Base-by-base conservation (phyloP, 805 yeast species). In the Spathaspora arborariae region DNA sequence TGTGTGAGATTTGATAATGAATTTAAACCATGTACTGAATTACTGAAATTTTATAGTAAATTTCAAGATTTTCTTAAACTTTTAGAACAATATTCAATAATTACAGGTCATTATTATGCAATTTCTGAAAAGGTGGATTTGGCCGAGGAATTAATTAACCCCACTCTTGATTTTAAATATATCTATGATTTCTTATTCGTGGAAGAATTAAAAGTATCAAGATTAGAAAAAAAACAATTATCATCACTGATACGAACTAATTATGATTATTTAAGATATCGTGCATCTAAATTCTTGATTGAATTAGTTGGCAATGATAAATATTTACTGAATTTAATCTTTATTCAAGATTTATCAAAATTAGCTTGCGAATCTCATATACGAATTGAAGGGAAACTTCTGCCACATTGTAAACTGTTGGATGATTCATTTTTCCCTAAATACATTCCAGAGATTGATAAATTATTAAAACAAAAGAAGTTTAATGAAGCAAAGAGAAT, bases 1-100 rank as follows among this genome's bases (percentile, higher is more conserved):
- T 90, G 97, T 60, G 67, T 92, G 42, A 81, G 85, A 45, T 75
- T 80, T 39, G 92, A 92, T 62, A 86, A 88, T 63, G 97, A 88
- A 51, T 77, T 75, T 52, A 66, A 67, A 21, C 67, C 64, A 2
- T 89, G 96, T 62, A 80, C 82, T 24, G 65, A 58, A 15, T 56
- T 76, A 24, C 77, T 87, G 9, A 78, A 83, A 54, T 62, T 81
- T n/a, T 68, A 68, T 46, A 70, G 78, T 24, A 78, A 75, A 48
- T 65, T 81, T 49, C 64, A 59, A 34, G 68, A 60, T 46, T 66
- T 73, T 36, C 63, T 67, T 48, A 65, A 51, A 55, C 66, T 55
- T 37, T 54, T 78, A 21, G 72, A 78, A 33, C 65, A 75, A 11
- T 74, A 79, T 45, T 77, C 82, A 1, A 56, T 65, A n/a, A 51